phyloP scores from a whole-genome alignment of 2,329 filamentous ascomycete genomes.

The Cordyceps militaris region DNA sequence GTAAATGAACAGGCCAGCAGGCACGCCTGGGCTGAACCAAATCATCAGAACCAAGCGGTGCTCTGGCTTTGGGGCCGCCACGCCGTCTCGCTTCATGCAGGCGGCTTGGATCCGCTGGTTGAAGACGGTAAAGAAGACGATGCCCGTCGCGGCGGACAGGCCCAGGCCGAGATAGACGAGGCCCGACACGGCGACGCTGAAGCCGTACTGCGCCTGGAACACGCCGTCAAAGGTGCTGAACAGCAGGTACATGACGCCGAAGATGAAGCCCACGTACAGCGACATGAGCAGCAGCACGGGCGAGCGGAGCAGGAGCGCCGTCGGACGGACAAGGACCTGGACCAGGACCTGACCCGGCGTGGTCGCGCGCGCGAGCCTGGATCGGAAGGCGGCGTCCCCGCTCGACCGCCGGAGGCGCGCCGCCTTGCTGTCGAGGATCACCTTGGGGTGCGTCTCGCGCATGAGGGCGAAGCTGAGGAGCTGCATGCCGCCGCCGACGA shows the following conservation, averaged over 20 bases:
- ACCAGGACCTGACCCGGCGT: too few relatives aligned
- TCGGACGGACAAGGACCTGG: too few relatives aligned
- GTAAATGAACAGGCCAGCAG: too few relatives aligned
- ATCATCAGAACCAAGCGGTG: too few relatives aligned
- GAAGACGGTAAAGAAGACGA: conserved; percentile 15
- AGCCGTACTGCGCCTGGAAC: conserved; percentile 29
- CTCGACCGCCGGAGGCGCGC: too few relatives aligned
- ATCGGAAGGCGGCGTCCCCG: too few relatives aligned
- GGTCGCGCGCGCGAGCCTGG: too few relatives aligned
- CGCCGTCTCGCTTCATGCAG: too few relatives aligned
- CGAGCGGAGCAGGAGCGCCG: conserved; percentile 26
- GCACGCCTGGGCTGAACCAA: too few relatives aligned
- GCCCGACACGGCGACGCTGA: conserved; percentile 19
- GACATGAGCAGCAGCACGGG: conserved; percentile 44
- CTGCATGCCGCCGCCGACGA: conserved; percentile 19
- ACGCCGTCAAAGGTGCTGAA: conserved; percentile 31
- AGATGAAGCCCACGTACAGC: conserved; percentile 30
- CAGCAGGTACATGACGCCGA: conserved; percentile 31
- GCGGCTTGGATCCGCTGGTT: too few relatives aligned
- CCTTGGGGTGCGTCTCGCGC: not conserved
- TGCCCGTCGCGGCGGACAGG: conserved; percentile 24
- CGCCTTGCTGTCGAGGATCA: not conserved
- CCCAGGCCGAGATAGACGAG: conserved; percentile 47
- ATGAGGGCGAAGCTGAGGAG: not conserved
- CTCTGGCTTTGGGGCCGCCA: too few relatives aligned